Evolutionary conservation across 148 eudicot genomes (phyloP).

Genomic region (Chenopodium quinoa): DNA sequence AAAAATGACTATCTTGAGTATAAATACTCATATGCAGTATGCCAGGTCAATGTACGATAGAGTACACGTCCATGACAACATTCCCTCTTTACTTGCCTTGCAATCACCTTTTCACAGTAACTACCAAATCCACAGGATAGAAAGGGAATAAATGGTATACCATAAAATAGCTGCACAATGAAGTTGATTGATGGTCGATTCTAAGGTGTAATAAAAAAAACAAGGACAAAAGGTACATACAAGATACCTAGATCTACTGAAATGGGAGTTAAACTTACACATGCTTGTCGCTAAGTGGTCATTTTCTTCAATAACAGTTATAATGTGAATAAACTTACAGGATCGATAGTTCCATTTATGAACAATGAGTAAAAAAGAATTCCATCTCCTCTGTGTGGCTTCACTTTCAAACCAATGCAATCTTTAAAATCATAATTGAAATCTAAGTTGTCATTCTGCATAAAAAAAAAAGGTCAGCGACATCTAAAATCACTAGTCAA

Average conservation of each 20-base stretch:
- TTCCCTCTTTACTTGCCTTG: no score
- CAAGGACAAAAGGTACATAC: background rate
- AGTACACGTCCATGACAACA: no score
- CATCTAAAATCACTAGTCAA: constrained; percentile 3
- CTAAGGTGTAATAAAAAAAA: background rate
- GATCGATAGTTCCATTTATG: constrained; percentile 82
- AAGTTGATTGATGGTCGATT: background rate
- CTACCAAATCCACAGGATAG: background rate
- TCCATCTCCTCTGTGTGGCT: constrained; percentile 82
- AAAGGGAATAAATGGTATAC: background rate
- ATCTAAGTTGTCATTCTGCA: constrained; percentile 63
- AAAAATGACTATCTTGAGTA: no score
- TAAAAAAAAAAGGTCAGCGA: background rate
- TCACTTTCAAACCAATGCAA: constrained; percentile 80
- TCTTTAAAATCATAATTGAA: constrained; percentile 58
- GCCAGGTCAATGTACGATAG: no score
- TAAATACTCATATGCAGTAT: no score
- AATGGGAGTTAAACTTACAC: background rate
- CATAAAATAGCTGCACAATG: background rate
- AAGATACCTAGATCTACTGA: background rate
- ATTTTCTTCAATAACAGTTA: background rate
- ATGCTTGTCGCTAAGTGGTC: background rate
- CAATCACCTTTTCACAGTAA: background rate
- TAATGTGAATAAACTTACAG: constrained; percentile 47
- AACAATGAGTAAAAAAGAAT: constrained; percentile 74